Evolutionary conservation across 257 asterid genomes (phyloP), one percentile per base, ranked within the genome.

Genomic region (Plantago elongata): DNA sequence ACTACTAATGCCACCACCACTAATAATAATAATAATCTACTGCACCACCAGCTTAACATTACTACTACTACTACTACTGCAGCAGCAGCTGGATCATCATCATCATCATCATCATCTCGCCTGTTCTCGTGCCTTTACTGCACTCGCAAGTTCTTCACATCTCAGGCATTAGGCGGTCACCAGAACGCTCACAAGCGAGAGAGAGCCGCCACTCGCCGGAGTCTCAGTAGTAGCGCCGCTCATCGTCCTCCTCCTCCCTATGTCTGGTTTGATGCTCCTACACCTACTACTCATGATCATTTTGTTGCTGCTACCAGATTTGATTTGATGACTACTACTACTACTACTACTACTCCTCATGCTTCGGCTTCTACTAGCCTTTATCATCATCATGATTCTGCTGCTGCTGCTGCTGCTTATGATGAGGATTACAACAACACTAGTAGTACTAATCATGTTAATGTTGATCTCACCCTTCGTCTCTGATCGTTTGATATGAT

Each of bases 171-270:
- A 7, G 98, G 98, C 17, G 98, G 98, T 13, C 98, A 88, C 68
- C 98, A 90, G 54, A 90, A 90, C 15, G 98, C 95, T 16, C 98
- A 90, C 79, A 83, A 84, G 77, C 87, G 95, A 10, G 96, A 90
- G 77, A 69, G 95, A 69, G 98, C 96, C 13, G 94, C 95, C 65
- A 79, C 95, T 6, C 77, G 96, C 29, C 69, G 84, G 47, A 70
- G 59, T 15, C 63, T 61, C 49, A 12, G n/a, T n/a, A n/a, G n/a
- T n/a, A n/a, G n/a, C n/a, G n/a, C 76, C 64, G 9, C 54, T 14
- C 9, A 40, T 73, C 71, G 59, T n/a, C 69, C 64, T 67, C 62
- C 45, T 60, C 48, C 62, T 16, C 40, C 61, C 70, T 6, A 72
- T 2, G 27, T 22, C 59, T 48, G 50, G 37, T 4, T 42, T 14